phyloP scores from a whole-genome alignment of 768 basidiomycete species.

The Trametes gibbosa region DNA sequence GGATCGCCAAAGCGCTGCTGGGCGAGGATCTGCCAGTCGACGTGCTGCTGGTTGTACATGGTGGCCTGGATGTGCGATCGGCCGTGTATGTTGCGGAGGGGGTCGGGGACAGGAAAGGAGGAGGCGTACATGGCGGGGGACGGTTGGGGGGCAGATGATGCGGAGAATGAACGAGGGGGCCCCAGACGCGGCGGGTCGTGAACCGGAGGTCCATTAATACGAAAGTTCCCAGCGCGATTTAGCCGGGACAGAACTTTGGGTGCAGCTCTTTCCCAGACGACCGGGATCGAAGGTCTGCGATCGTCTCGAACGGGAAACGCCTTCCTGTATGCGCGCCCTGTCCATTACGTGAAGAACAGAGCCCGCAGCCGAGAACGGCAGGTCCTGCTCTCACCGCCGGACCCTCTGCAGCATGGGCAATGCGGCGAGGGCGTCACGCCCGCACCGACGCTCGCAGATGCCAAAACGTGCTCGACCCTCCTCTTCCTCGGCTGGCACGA shows the following conservation, averaged over 20 bases:
- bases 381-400: neutral
- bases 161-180: slow-evolving; percentile 19
- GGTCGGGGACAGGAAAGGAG: slow-evolving; percentile 9
- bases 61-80: slow-evolving; percentile 10
- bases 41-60: slow-evolving; percentile 2
- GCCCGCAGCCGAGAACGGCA: neutral
- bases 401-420: neutral
- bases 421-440: neutral
- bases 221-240: slow-evolving; percentile 10
- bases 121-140: slow-evolving; percentile 16
- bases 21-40: slow-evolving; percentile 7
- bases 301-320: neutral
- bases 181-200: slow-evolving; percentile 12
- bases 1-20: slow-evolving; percentile 15
- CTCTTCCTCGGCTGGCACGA: slow-evolving; percentile 7
- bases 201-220: slow-evolving; percentile 17
- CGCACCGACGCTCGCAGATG: neutral
- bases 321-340: neutral
- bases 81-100: slow-evolving; percentile 6
- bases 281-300: neutral
- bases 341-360: neutral
- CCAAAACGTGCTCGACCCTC: neutral
- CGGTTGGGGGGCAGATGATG: slow-evolving; percentile 14
- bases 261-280: slow-evolving; percentile 8
- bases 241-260: slow-evolving; percentile 11